These are phyloP conservation scores for Saksenaea oblongispora DNA, from an alignment of 371 early-diverging fungal species.

Conservation along the genomic window DNA sequence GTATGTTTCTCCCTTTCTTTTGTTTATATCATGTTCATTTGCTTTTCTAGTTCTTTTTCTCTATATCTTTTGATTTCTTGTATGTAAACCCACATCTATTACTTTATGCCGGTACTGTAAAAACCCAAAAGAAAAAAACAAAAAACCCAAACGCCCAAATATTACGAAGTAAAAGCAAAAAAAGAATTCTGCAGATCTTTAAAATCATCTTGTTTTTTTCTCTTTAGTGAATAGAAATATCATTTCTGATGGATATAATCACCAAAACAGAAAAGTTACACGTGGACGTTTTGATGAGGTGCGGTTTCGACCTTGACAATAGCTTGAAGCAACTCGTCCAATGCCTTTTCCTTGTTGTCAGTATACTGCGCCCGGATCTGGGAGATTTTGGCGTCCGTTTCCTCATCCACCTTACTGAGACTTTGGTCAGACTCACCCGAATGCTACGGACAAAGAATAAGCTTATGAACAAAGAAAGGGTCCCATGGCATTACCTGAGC, in stretches of 20 bases:
- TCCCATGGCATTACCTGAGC: slow-evolving; percentile 59
- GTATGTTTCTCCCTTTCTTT: slow-evolving; percentile 1
- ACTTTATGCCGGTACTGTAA: neutral
- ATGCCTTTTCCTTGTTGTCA: slow-evolving; percentile 73
- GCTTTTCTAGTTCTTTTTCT: neutral
- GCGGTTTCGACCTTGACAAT: slow-evolving; percentile 74
- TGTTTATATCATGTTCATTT: slow-evolving; percentile 3
- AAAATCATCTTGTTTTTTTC: neutral
- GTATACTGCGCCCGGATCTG: slow-evolving; percentile 65
- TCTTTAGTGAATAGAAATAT: neutral
- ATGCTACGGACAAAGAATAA: slow-evolving; percentile 54
- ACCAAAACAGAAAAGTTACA: slow-evolving; percentile 18
- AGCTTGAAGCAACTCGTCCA: slow-evolving; percentile 73
- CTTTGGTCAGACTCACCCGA: slow-evolving; percentile 75
- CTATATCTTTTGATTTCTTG: slow-evolving; percentile 1
- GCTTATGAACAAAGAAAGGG: slow-evolving; percentile 1
- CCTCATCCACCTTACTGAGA: slow-evolving; percentile 67
- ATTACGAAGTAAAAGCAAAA: slow-evolving; percentile 10
- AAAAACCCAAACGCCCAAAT: neutral
- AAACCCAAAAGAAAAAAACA: neutral
- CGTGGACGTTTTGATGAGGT: slow-evolving; percentile 64
- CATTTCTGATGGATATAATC: neutral
- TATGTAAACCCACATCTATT: neutral
- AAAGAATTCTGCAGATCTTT: too few species aligned
- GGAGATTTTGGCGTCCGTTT: slow-evolving; percentile 78